Evolutionary conservation across 495 filamentous ascomycete genomes (phyloP).

Genomic region (Penicillium taxi): DNA sequence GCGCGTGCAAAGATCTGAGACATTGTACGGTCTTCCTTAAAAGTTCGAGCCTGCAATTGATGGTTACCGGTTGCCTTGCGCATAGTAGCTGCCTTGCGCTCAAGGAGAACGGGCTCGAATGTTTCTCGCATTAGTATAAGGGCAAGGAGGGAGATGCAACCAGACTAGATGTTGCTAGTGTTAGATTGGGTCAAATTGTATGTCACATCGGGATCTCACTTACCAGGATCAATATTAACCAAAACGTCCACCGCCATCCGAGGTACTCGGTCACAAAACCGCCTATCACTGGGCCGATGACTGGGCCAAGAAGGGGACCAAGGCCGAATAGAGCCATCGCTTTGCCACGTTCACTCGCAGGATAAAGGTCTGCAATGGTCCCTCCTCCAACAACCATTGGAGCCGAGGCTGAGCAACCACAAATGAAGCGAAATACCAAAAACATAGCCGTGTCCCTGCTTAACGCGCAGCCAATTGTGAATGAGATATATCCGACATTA

Average conservation of each 20-base stretch:
- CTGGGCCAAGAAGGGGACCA: slow-evolving; percentile 3
- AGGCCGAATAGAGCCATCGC: slow-evolving; percentile 3
- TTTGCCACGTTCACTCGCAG: not conserved
- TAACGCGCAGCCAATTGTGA: slow-evolving; percentile 1
- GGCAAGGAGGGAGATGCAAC: slow-evolving; percentile 27
- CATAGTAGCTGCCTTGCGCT: slow-evolving; percentile 54
- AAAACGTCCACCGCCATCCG: slow-evolving; percentile 44
- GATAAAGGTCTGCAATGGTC: slow-evolving; percentile 1
- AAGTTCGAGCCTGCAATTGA: slow-evolving; percentile 40
- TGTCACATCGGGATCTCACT: not conserved
- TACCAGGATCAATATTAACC: slow-evolving; percentile 35
- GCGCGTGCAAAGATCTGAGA: slow-evolving; percentile 30
- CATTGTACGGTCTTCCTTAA: slow-evolving; percentile 44
- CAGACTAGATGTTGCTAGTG: not conserved
- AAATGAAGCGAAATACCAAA: not conserved
- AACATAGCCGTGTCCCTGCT: slow-evolving; percentile 1
- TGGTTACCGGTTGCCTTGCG: slow-evolving; percentile 43
- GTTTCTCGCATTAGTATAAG: slow-evolving; percentile 57
- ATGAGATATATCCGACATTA: not conserved
- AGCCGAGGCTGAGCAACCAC: not conserved
- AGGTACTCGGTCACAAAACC: slow-evolving; percentile 2
- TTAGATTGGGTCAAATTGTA: too few relatives aligned
- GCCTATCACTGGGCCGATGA: slow-evolving; percentile 2
- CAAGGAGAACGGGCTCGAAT: slow-evolving; percentile 61
- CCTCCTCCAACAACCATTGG: slow-evolving; percentile 3